Evolutionary conservation across 768 basidiomycete genomes (phyloP), one percentile per base, ranked within the genome.

Genomic region (Trametes cubensis): DNA sequence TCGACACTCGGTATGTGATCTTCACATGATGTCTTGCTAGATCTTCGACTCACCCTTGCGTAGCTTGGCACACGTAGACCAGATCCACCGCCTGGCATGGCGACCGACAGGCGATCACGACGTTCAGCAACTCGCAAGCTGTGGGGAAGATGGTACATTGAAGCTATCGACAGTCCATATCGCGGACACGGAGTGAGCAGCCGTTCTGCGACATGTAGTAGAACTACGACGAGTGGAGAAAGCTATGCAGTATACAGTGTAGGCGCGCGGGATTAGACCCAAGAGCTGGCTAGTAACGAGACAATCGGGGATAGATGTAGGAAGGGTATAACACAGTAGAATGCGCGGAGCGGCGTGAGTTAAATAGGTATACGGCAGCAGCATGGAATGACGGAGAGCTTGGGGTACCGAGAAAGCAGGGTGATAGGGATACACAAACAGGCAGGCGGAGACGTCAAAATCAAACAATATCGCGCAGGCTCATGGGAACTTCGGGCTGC

Each of bases 131-230:
- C 81, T 98, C 55, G 95, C 93, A 38, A 93, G 87, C 61, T 93
- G 93, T 70, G 92, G 92, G 74, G 94, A 96, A 78, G 95, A 98
- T 81, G 87, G 92, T 79, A 90, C 90, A 80, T 79, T 95, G 76
- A 89, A 86, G 75, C 81, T 96, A 78, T 77, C 86, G 74, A 79
- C 79, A 70, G 78, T 92, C 77, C 83, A 81, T 65, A 68, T 78
- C 70, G 74, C 76, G 77, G 77, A 74, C 74, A 73, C 79, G 67
- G 79, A 80, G 77, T 78, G 76, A 77, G 77, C 69, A 75, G 76
- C 76, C 76, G 78, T 60, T 60, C 54, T 75, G 72, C 72, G 73
- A 73, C 78, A 77, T 70, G 76, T 59, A 61, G 58, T 60, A 58
- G 54, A 50, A 59, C 56, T 63, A 64, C 63, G 63, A 60, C 63